These are phyloP conservation scores for Isabelozyma rhagii DNA, from an alignment of 805 yeast species.

Conservation along the genomic window DNA sequence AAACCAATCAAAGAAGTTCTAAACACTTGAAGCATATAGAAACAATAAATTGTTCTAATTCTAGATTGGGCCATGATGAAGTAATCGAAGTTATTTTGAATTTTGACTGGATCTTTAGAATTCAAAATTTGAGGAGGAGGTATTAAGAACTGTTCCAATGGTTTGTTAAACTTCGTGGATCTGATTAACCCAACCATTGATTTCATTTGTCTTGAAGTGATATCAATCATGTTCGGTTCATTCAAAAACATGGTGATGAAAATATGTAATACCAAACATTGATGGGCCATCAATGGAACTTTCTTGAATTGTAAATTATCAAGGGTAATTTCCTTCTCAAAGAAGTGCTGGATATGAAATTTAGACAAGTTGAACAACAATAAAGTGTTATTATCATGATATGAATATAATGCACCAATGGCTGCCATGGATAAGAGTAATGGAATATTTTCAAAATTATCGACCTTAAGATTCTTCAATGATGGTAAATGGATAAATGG, in stretches of 20 bases:
- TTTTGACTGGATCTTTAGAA: constrained; percentile 17
- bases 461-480: constrained; percentile 39
- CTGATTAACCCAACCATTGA: constrained; percentile 53
- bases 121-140: constrained; percentile 29
- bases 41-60: constrained; percentile 50
- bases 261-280: constrained; percentile 53
- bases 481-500: constrained; percentile 79
- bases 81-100: constrained; percentile 46
- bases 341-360: constrained; percentile 60
- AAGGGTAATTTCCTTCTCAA: constrained; percentile 50
- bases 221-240: constrained; percentile 47
- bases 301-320: constrained; percentile 49
- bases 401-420: constrained; percentile 83
- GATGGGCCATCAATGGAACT: constrained; percentile 55
- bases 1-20: constrained; percentile 45
- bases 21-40: constrained; percentile 48
- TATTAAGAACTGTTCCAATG: constrained; percentile 42
- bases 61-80: constrained; percentile 55
- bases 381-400: constrained; percentile 74
- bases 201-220: constrained; percentile 50
- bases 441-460: constrained; percentile 52
- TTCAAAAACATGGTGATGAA: constrained; percentile 56
- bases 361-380: constrained; percentile 66
- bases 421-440: constrained; percentile 78
- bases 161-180: constrained; percentile 50